Evolutionary conservation across 164 flowering plant genomes (phyloP), one percentile per base, ranked within the genome.

Genomic region (Cinnamomum micranthum): DNA sequence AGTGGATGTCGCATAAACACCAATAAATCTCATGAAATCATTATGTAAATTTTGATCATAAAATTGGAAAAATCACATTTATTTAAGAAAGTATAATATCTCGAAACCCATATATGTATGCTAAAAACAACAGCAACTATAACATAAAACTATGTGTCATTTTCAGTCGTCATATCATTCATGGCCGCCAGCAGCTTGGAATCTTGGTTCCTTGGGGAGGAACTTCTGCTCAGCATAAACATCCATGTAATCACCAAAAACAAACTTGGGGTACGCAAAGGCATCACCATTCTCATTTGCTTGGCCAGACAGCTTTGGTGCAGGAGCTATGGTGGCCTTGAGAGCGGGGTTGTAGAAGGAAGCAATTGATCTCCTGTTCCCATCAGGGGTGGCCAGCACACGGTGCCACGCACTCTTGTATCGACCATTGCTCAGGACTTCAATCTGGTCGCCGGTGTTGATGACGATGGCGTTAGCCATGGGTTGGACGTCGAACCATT

Each of bases 361-460:
- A 9, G 98, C 98, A 25, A 94, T 84, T 0, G 98, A 94, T 64
- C 93, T 83, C 65, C 97, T 77, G 76, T 85, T 92, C 62, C 97
- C 97, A 23, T 82, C 80, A 0, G 80, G 41, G 2, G 62, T 67
- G 12, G 89, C 87, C 78, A 88, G 63, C 50, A 94, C 92, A 13
- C 94, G 79, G 76, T 94, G 98, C 97, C 93, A 91, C 23, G 77
- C 91, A 73, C 98, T 92, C 89, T 92, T 92, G 82, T 92, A 94
- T 62, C 75, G 76, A 17, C 98, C 98, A 79, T 94, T 94, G 88
- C 92, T 90, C 22, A 94, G 71, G 33, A 89, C 98, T 74, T 94
- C 98, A 24, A 94, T 87, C 82, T 94, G 98, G 50, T 94, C 98
- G 2, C 98, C 97, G 0, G 91, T 90, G 89, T 94, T 94, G 85